Base-by-base conservation (phyloP, 1,139 yeast genomes). In the Spencermartinsiella ligniputridi region DNA sequence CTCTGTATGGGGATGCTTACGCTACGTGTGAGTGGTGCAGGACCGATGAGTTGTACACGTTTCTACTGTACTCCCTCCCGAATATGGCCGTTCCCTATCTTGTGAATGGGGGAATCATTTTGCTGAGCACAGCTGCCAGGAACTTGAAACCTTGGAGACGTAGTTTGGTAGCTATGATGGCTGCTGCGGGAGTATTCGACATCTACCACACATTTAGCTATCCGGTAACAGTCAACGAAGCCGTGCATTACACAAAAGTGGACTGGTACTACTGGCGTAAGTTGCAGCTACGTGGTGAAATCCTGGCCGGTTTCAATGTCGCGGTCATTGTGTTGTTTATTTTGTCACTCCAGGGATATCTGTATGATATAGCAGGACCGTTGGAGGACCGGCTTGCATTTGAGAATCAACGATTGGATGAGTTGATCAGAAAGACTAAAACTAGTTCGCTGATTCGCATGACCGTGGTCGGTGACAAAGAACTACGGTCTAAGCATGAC, bases 21-120 rank as follows among this genome's bases (percentile, higher is more conserved):
- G 52, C 48, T 6, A 45, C 48, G 27, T 60, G 63, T 36, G 50
- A 48, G 18, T 60, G 61, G 59, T 60, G 63, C 42, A 42, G 47
- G 3, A 40, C 50, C 8, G 49, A 46, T 20, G 37, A 45, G 9
- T 52, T 51, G 0, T n/a, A 24, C 27, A 40, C 55, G n/a, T 52
- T 50, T 34, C 40, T 55, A 22, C 25, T 50, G 25, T 60, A 53
- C 44, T 40, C 50, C 4, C 25, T 54, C 13, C 58, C 62, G 3
- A 44, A 46, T 16, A 39, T 52, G 8, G 32, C 48, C 12, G 37
- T 52, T 36, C 58, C 61, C 2, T 58, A 59, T 37, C 38, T 54
- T 6, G 38, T 50, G 21, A 52, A 56, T 44, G 32, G 44, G 19
- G 42, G 47, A 5, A 52, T 47, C 12, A 39, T 55, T 19, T 45